Percentiles rank a stretch among this genome's conserved stretches.
Evolutionary conservation across 805 yeast genomes (phyloP).

Genomic region (Saccharomycopsis sp.): DNA sequence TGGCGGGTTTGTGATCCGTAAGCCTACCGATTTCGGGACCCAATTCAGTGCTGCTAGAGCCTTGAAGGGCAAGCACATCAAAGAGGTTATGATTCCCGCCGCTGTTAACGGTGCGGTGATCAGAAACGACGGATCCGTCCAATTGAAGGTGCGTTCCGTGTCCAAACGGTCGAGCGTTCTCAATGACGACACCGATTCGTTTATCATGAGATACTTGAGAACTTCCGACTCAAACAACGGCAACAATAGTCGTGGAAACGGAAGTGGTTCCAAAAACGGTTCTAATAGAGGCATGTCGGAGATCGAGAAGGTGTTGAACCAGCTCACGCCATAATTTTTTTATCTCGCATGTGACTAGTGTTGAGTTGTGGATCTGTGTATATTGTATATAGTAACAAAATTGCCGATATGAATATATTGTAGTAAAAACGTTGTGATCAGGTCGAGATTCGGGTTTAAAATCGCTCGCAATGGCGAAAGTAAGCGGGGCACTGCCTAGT

Average conservation of each 20-base stretch:
- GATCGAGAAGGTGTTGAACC: background rate
- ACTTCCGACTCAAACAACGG: background rate
- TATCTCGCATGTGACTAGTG: background rate
- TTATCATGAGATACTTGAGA: background rate
- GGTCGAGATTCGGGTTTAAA: too few relatives aligned
- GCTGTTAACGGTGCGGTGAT: slow-evolving; percentile 34
- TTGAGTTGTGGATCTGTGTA: background rate
- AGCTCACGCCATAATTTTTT: background rate
- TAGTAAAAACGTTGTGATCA: too few relatives aligned
- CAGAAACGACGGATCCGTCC: slow-evolving; percentile 33
- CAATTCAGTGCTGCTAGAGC: slow-evolving; percentile 31
- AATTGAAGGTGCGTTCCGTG: slow-evolving; percentile 16
- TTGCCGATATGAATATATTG: too few relatives aligned
- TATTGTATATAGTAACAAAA: background rate
- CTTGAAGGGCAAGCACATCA: slow-evolving; percentile 34
- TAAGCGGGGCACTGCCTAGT: too few relatives aligned
- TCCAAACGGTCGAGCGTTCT: background rate
- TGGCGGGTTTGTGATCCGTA: slow-evolving; percentile 46
- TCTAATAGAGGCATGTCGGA: background rate
- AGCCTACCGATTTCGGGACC: slow-evolving; percentile 27
- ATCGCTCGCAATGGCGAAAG: too few relatives aligned
- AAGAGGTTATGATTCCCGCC: slow-evolving; percentile 40
- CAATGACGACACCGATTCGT: background rate
- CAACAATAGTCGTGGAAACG: background rate
- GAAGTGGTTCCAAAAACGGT: background rate